These are phyloP conservation scores for Strobilomyces confusus DNA, from an alignment of 768 basidiomycete genomes.

Conservation along the genomic window DNA sequence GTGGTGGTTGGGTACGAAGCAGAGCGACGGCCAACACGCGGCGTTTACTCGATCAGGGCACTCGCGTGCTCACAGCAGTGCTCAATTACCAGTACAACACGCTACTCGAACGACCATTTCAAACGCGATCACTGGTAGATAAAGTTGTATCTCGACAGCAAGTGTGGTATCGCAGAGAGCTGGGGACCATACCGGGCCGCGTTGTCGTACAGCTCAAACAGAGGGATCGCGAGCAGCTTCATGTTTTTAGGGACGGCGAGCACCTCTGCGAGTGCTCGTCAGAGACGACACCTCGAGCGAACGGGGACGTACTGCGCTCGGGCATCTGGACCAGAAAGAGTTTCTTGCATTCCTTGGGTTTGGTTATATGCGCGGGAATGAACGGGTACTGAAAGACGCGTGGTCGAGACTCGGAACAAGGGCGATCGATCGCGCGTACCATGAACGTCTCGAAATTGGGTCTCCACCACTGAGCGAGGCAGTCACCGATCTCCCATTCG, in stretches of 20 bases:
- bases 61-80: neutral
- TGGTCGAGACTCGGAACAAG: neutral
- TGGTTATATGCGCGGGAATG: slow-evolving; percentile 91
- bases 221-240: slow-evolving; percentile 94
- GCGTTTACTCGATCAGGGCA: slow-evolving; percentile 19
- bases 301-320: slow-evolving; percentile 67
- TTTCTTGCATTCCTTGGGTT: slow-evolving; percentile 98
- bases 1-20: slow-evolving; percentile 1
- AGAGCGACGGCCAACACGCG: neutral
- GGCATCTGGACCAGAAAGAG: slow-evolving; percentile 95
- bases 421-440: slow-evolving; percentile 47
- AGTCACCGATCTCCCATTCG: slow-evolving; percentile 96
- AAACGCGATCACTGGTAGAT: slow-evolving; percentile 55
- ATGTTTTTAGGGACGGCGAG: slow-evolving; percentile 98
- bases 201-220: slow-evolving; percentile 98
- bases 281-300: neutral
- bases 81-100: slow-evolving; percentile 7
- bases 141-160: slow-evolving; percentile 84
- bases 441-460: slow-evolving; percentile 99
- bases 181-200: slow-evolving; percentile 91
- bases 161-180: slow-evolving; percentile 88
- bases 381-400: slow-evolving; percentile 71
- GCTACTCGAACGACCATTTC: too few species aligned
- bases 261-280: slow-evolving; percentile 56
- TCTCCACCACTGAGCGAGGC: slow-evolving; percentile 97